Percentiles rank a stretch among this genome's conserved stretches.
Conservation (phyloP, 768 basidiomycete genomes). For the Stropharia rugosoannulata region DNA sequence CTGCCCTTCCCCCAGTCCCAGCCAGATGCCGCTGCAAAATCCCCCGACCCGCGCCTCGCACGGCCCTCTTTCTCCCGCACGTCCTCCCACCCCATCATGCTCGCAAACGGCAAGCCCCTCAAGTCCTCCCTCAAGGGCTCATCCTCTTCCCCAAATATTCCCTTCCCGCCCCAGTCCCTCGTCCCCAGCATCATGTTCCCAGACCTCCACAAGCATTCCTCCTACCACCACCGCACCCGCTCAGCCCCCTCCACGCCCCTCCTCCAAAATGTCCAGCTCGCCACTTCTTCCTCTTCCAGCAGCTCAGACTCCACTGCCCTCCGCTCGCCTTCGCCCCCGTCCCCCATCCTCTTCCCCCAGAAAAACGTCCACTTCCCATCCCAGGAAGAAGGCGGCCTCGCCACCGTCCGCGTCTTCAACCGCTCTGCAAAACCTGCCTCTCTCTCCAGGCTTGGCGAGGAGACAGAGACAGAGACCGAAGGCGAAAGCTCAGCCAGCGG, state of each 20-base stretch:
- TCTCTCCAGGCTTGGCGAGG: constrained; percentile 44
- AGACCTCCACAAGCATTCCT: not conserved
- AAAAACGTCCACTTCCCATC: constrained; percentile 92
- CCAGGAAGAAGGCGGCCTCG: constrained; percentile 55
- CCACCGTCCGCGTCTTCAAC: constrained; percentile 60
- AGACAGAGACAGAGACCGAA: constrained; percentile 40
- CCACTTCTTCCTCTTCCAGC: constrained; percentile 19
- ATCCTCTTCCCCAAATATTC: constrained; percentile 28
- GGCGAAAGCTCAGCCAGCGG: constrained; percentile 22
- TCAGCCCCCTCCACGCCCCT: constrained; percentile 64
- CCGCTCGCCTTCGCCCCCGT: constrained; percentile 2
- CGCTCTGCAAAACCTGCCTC: constrained; percentile 67
- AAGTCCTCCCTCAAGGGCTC: constrained; percentile 7
- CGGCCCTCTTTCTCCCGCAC: constrained; percentile 36
- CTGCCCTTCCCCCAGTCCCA: constrained; percentile 24
- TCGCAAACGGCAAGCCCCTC: constrained; percentile 79
- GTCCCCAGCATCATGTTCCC: constrained; percentile 24
- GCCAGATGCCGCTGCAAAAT: not conserved
- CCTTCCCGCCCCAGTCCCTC: constrained; percentile 29
- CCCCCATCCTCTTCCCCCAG: constrained; percentile 34
- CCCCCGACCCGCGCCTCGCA: constrained; percentile 19
- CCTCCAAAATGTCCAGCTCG: constrained; percentile 7
- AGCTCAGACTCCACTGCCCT: constrained; percentile 20
- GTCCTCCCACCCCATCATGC: constrained; percentile 41
- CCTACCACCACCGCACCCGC: constrained; percentile 30